Base-by-base conservation (phyloP, 352 stramenopile genomes). In the Thalassiosira mediterranea region DNA sequence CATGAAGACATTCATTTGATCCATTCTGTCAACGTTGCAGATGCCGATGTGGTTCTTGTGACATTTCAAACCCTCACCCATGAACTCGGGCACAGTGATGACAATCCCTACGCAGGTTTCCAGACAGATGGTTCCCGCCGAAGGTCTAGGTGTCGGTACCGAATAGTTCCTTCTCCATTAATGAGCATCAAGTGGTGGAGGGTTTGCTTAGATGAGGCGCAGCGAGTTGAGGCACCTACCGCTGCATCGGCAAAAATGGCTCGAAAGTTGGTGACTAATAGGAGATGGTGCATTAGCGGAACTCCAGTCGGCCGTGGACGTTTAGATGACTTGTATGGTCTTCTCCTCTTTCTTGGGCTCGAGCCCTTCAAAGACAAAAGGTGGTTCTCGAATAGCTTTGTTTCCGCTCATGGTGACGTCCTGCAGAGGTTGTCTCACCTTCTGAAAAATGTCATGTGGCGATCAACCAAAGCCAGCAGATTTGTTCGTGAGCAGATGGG, bases 201-300 rank as follows among this genome's bases (percentile, higher is more conserved):
- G 11, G 83, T 97, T 10, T 96, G 88, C 52, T 94, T 97, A 67
- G 95, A 98, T 62, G 95, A 98, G 89, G 95, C 95, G 1, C 95
- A 98, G 77, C 81, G 96, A 8, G 91, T 97, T 0, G 93, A 97
- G 72, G 93, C 91, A 51, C 76, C 77, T 21, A 91, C 89, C 26
- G 76, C 91, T 31, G 71, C 91, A 54, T 90, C 93, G 4, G 94
- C 95, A 15, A 67, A 94, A 52, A 97, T 96, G 54, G 90, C 96
- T 19, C 72, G 92, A 0, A 84, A 91, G 38, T 70, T 98, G 1
- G 71, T 78, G 1, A 81, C 84, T 3, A 49, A 88, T 13, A 83
- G 91, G 37, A 84, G 90, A 59, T 98, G 95, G 95, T 89, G 93
- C 29, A 90, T 98, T 19, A 96, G 89, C 4, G 95, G 95, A 13